phyloP scores from a whole-genome alignment of 2,329 filamentous ascomycete genomes.

The Aspergillus clavatus region DNA sequence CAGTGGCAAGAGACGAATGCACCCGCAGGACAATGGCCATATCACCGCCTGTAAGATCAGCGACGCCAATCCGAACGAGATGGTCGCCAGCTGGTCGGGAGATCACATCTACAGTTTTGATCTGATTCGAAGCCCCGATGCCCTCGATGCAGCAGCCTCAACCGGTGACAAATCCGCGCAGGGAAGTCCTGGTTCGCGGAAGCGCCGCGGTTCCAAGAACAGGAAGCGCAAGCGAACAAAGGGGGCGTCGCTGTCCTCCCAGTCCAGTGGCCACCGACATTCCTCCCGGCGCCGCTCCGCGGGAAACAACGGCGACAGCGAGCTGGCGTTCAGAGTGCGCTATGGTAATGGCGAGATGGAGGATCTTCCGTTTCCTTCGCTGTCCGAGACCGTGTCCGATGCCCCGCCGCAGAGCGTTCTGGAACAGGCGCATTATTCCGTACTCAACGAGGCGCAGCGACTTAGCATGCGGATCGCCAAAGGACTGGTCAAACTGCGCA shows the following conservation, averaged over 20 bases:
- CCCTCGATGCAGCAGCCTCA: slow-evolving; percentile 38
- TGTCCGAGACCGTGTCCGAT: slow-evolving; percentile 21
- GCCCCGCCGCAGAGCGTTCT: slow-evolving; percentile 32
- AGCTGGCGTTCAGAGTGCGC: slow-evolving; percentile 52
- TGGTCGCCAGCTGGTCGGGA: slow-evolving; percentile 64
- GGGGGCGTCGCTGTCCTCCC: slow-evolving; percentile 40
- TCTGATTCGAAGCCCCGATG: slow-evolving; percentile 55
- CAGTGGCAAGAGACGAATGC: slow-evolving; percentile 49
- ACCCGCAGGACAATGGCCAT: slow-evolving; percentile 52
- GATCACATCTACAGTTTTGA: slow-evolving; percentile 65
- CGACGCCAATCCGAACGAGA: slow-evolving; percentile 62
- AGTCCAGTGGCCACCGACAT: slow-evolving; percentile 43
- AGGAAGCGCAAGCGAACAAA: slow-evolving; percentile 57
- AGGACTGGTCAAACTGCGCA: slow-evolving; percentile 50
- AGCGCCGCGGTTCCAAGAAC: slow-evolving; percentile 34
- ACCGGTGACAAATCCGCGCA: slow-evolving; percentile 22
- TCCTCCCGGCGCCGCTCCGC: slow-evolving; percentile 47
- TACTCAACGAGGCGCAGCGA: slow-evolving; percentile 50
- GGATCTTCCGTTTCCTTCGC: slow-evolving; percentile 48
- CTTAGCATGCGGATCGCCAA: slow-evolving; percentile 54
- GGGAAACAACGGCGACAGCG: slow-evolving; percentile 34
- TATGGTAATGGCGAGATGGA: slow-evolving; percentile 59
- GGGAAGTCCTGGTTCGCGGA: slow-evolving; percentile 23
- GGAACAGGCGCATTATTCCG: slow-evolving; percentile 40
- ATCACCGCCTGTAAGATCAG: slow-evolving; percentile 69